Conservation (phyloP, 1,139 yeast species). For the Suzukiozyma palmioleophila region DNA sequence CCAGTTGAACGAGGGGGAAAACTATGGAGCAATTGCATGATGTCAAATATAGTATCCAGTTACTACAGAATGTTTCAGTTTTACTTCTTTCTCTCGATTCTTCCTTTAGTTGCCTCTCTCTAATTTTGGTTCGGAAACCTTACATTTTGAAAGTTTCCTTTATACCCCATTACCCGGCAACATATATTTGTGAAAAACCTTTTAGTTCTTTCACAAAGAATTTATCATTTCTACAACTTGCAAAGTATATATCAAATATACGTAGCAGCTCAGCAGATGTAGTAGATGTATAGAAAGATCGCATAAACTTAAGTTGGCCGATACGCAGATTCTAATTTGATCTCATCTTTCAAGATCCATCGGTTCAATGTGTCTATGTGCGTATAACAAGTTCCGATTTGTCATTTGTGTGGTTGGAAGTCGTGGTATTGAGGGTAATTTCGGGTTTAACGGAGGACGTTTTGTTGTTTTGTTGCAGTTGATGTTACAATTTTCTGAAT, state of each 20-base stretch:
- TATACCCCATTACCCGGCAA: too few species aligned
- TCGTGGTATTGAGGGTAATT: background rate
- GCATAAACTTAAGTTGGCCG: constrained; percentile 48
- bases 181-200: too few species aligned
- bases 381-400: constrained; percentile 25
- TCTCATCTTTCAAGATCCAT: constrained; percentile 24
- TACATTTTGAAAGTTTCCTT: too few species aligned
- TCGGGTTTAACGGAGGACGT: background rate
- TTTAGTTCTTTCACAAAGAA: background rate
- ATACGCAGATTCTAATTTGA: constrained; percentile 16
- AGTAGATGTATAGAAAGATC: constrained; percentile 8
- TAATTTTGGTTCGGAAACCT: too few species aligned
- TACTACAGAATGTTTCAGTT: too few species aligned
- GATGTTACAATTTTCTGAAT: background rate
- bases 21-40: constrained; percentile 24
- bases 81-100: too few species aligned
- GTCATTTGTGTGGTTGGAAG: background rate
- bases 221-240: background rate
- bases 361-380: constrained; percentile 54
- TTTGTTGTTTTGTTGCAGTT: background rate
- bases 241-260: background rate
- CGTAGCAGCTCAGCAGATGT: background rate
- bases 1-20: constrained; percentile 21
- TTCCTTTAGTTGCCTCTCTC: too few species aligned
- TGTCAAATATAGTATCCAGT: too few species aligned